Conservation (phyloP, 2,329 filamentous ascomycete genomes). For the Grosmannia penicillata region DNA sequence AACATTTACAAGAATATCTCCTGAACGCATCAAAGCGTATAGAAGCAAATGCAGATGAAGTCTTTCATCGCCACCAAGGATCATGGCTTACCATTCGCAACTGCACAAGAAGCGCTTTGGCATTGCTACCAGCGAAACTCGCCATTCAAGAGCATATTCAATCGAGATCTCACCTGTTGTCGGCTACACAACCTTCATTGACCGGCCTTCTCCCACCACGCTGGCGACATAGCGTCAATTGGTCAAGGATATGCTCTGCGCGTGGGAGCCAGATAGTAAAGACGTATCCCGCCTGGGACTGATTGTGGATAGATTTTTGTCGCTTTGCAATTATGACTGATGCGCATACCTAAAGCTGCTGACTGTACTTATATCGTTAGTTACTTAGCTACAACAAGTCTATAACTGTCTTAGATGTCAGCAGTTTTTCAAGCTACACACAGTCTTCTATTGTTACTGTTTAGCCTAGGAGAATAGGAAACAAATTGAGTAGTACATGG, state of each 20-base stretch:
- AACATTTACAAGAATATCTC: constrained; percentile 1
- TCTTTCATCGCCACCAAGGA: constrained; percentile 7
- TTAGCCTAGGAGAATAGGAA: too few relatives aligned
- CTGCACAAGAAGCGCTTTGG: constrained; percentile 3
- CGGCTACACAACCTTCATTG: too few relatives aligned
- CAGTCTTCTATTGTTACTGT: too few relatives aligned
- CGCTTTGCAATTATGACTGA: not conserved
- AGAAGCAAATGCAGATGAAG: constrained; percentile 3
- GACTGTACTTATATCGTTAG: too few relatives aligned
- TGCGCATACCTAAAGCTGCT: too few relatives aligned
- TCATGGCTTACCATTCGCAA: constrained; percentile 5
- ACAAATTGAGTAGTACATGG: too few relatives aligned
- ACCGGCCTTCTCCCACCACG: not conserved
- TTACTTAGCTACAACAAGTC: too few relatives aligned
- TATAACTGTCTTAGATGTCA: too few relatives aligned
- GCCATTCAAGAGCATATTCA: constrained; percentile 1
- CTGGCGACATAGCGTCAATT: not conserved
- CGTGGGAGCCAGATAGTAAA: not conserved
- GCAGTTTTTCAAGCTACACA: too few relatives aligned
- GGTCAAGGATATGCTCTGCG: not conserved
- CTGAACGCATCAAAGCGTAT: constrained; percentile 4
- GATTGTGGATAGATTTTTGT: not conserved
- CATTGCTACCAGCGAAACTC: not conserved
- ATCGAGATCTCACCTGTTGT: too few relatives aligned
- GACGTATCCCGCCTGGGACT: not conserved